Evolutionary conservation across 352 stramenopile species (phyloP).

Genomic region (Phytophthora vignae): DNA sequence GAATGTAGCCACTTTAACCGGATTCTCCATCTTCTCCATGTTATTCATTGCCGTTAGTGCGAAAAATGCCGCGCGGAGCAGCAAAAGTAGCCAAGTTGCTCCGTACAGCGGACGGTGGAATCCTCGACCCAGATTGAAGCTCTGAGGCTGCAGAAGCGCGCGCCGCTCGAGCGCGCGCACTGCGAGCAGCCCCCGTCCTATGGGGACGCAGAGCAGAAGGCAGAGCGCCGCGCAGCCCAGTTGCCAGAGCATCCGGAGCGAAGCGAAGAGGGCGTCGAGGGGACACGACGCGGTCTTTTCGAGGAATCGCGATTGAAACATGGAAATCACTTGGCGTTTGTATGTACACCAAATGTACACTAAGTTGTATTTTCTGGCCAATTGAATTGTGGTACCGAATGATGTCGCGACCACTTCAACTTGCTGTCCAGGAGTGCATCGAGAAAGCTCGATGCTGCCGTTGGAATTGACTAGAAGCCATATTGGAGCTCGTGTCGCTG

Average conservation of each 20-base stretch:
- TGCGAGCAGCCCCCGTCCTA: slow-evolving; percentile 19
- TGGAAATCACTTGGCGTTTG: slow-evolving; percentile 11
- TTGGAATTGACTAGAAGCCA: slow-evolving; percentile 15
- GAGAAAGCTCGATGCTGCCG: slow-evolving; percentile 7
- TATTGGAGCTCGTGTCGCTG: background rate
- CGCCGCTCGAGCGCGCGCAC: slow-evolving; percentile 22
- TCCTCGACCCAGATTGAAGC: slow-evolving; percentile 33
- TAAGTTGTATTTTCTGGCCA: background rate
- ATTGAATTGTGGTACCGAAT: slow-evolving; percentile 12
- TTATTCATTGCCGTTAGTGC: slow-evolving; percentile 10
- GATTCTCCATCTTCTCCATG: background rate
- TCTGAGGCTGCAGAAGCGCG: background rate
- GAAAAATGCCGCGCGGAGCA: slow-evolving; percentile 38
- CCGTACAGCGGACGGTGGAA: slow-evolving; percentile 42
- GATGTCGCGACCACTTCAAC: slow-evolving; percentile 26
- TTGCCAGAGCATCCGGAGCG: slow-evolving; percentile 30
- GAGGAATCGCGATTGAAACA: slow-evolving; percentile 12
- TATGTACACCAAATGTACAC: slow-evolving; percentile 5
- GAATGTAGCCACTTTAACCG: slow-evolving; percentile 27
- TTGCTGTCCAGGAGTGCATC: slow-evolving; percentile 8
- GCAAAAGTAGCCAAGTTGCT: slow-evolving; percentile 28
- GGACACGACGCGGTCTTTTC: slow-evolving; percentile 6
- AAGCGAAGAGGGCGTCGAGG: slow-evolving; percentile 1
- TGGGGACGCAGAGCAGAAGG: slow-evolving; percentile 15
- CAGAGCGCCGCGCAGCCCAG: slow-evolving; percentile 26